Evolutionary conservation across 495 filamentous ascomycete genomes (phyloP), one percentile per base, ranked within the genome.

Genomic region (Immersiella caudata): DNA sequence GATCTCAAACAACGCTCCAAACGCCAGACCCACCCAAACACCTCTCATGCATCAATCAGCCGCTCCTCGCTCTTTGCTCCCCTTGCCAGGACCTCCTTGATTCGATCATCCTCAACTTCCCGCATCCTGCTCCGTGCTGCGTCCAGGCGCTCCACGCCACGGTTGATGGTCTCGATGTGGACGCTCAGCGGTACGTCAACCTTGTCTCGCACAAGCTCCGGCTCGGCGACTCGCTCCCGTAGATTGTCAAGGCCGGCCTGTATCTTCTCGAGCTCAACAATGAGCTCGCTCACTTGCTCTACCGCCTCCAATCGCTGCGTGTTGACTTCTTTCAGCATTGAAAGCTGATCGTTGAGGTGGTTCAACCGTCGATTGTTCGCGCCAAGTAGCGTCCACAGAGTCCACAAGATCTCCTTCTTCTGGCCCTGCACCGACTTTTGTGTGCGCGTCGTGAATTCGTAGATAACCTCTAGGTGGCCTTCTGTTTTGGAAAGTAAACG

Each of bases 341-440:
- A 68, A 12, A 91, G 74, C 70, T 91, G 87, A 25, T 75, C 72
- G 29, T 86, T 79, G 62, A 87, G 84, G 66, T 86, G 87, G n/a
- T 80, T 77, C 3, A 88, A 73, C 24, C 80, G 80, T 21, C 74
- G 70, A 26, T 78, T 75, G 70, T 92, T 91, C 49, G 82, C 88
- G 35, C 91, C 91, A 22, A 93, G 79, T 66, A 87, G 82, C 5
- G 88, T 89, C 90, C 91, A 93, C 9, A 93, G 76, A 22, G 85
- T 76, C 62, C 82, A 83, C 33, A 91, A 80, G 11, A 91, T 81
- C 64, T 93, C 88, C 27, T 86, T 81, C 24, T 82, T 82, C 49
- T 82, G 75, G 14, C 81, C 78, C 66, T 82, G 73, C 21, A 86
- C 81, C 55, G 73, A 72, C 54, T 81, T 68, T 62, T 79, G 79